phyloP scores from a whole-genome alignment of 345 rosid genomes.

The Eucalyptus leucophloia region DNA sequence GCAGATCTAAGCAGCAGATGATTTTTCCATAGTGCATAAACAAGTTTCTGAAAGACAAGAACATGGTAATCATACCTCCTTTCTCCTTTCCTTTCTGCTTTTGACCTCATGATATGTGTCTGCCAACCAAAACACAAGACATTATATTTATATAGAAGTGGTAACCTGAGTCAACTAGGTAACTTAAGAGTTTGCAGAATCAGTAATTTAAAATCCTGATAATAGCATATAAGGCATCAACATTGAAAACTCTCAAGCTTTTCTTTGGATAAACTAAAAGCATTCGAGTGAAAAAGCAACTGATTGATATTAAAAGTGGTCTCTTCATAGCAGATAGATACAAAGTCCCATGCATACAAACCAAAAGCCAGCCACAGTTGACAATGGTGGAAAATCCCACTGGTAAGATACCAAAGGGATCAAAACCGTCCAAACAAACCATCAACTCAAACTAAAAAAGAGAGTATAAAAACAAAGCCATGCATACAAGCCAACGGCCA shows the following conservation, averaged over 20 bases:
- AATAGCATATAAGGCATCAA: neutral
- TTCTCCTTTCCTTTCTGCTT: conserved; percentile 51
- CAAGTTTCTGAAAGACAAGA: neutral
- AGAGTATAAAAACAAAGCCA: neutral
- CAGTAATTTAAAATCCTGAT: neutral
- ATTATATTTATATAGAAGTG: neutral
- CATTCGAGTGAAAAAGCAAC: neutral
- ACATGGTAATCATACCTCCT: conserved; percentile 36
- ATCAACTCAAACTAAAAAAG: neutral
- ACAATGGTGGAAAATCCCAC: neutral
- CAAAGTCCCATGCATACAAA: neutral
- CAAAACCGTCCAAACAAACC: neutral
- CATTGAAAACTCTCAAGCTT: neutral
- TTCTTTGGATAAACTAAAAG: neutral
- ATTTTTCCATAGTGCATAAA: neutral
- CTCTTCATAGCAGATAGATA: neutral
- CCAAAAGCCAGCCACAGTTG: neutral
- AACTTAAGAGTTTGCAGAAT: neutral
- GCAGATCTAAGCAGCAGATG: neutral
- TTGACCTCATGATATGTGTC: conserved; percentile 94
- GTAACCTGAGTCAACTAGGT: neutral
- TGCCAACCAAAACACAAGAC: conserved; percentile 8
- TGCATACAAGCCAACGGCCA: neutral
- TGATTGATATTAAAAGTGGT: neutral
- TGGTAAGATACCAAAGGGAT: neutral